Evolutionary conservation across 2,329 filamentous ascomycete species (phyloP), one percentile per base, ranked within the genome.

Genomic region (Grosmannia penicillata): DNA sequence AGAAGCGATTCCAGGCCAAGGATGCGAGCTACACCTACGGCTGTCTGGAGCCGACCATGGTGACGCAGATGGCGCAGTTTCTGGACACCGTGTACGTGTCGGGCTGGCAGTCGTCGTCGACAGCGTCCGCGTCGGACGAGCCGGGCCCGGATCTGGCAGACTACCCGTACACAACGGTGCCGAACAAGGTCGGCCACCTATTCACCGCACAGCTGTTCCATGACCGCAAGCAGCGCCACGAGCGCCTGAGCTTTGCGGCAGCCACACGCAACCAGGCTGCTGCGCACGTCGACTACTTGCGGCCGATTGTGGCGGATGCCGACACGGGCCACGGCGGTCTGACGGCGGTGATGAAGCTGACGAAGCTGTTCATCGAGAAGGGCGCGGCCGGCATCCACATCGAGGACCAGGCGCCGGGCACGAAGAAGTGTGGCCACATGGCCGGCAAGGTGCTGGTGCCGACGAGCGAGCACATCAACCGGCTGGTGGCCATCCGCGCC

Each of bases 351-450:
- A 96, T 98, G 91, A 98, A 96, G 72, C 76, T 98, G 51, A 96
- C 91, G 47, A 95, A 95, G 70, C 75, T 96, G 41, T 96, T 98
- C 59, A 65, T 96, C 47, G 91, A 98, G 68, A 86, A 87, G 61
- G 91, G 91, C 51, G 91, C 91, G 33, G 91, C 91, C 30, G 91
- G 91, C 48, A 95, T 98, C 53, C 91, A 98, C 63, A 95, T 98
- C 50, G 91, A 98, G 63, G 91, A 98, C 58, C 91, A 96, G 63
- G 89, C 91, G 4, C 89, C 91, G 4, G 91, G 91, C 39, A 96
- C 91, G 36, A 98, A 98, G 75, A 98, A 98, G 74, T 98, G 91
- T 59, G 91, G 91, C 46, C 91, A 96, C 65, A 96, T 96, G 91
- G 91, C 91, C 48, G 91, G 91, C 54, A 96, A 96, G 66, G 91